Percentiles rank a stretch among this genome's conserved stretches.
Evolutionary conservation across 768 basidiomycete species (phyloP).

Genomic region (Lentinula guzmanii): DNA sequence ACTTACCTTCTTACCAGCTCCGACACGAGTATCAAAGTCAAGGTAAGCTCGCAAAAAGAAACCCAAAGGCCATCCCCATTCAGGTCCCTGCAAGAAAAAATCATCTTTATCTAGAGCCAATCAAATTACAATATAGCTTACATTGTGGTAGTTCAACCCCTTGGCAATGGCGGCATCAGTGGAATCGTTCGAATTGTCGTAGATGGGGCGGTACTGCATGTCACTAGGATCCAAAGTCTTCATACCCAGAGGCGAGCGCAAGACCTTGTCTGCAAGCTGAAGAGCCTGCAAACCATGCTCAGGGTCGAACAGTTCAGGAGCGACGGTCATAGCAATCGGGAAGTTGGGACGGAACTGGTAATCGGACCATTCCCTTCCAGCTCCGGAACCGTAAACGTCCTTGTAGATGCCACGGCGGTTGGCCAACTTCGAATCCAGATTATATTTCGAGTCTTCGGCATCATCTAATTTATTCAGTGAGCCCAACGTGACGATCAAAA

Average conservation of each 20-base stretch:
- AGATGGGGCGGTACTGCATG: conserved; percentile 82
- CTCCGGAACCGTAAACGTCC: conserved; percentile 89
- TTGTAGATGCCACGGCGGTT: conserved; percentile 97
- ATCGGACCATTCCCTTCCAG: conserved; percentile 90
- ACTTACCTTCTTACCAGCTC: conserved; percentile 63
- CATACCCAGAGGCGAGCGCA: conserved; percentile 92
- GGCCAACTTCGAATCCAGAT: conserved; percentile 61
- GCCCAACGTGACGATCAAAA: background rate
- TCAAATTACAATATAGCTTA: conserved; percentile 23
- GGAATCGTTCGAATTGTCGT: conserved; percentile 93
- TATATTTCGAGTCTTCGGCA: conserved; percentile 63
- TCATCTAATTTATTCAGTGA: conserved; percentile 37
- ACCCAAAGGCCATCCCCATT: conserved; percentile 94
- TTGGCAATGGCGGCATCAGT: conserved; percentile 82
- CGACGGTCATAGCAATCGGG: conserved; percentile 94
- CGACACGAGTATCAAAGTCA: conserved; percentile 71
- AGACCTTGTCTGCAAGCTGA: conserved; percentile 68
- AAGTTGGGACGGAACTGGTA: conserved; percentile 94
- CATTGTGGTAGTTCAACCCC: conserved; percentile 92
- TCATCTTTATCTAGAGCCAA: conserved; percentile 6
- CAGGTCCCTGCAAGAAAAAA: conserved; percentile 58
- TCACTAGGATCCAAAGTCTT: conserved; percentile 90
- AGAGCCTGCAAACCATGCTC: conserved; percentile 76
- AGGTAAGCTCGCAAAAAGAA: conserved; percentile 95
- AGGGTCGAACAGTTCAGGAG: conserved; percentile 88